A percentile compares a stretch with the other conserved stretches of the same genome.
Conservation (phyloP, 2,329 filamentous ascomycete species). For the Colletotrichum falcatum region DNA sequence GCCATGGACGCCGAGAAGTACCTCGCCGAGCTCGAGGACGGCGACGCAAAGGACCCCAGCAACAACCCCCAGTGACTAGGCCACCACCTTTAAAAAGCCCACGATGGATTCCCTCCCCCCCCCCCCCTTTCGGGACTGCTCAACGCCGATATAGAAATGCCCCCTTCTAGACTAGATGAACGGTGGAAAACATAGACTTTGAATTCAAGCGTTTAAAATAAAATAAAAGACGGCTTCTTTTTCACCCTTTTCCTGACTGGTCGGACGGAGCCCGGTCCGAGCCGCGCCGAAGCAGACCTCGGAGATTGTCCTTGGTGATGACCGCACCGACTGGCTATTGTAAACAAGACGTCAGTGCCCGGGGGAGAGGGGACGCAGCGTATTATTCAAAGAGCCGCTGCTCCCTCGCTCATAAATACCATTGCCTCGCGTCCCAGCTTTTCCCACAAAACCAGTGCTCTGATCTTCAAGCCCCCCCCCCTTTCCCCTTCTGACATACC, state of each 20-base stretch:
- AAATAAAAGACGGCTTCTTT: background rate
- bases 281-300: conserved; percentile 13
- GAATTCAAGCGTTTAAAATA: conserved; percentile 16
- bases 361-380: background rate
- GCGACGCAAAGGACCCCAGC: conserved; percentile 32
- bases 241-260: too few relatives aligned
- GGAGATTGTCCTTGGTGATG: too few relatives aligned
- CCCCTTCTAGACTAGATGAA: conserved; percentile 13
- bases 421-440: background rate
- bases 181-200: conserved; percentile 33
- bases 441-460: background rate
- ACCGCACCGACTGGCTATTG: too few relatives aligned
- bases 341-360: background rate
- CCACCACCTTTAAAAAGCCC: conserved; percentile 38
- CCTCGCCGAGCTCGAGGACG: conserved; percentile 79
- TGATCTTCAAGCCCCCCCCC: background rate
- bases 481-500: background rate
- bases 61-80: conserved; percentile 40
- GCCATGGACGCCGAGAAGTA: conserved; percentile 96
- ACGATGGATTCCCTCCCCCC: background rate
- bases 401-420: background rate
- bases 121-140: background rate
- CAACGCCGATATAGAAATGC: conserved; percentile 15
- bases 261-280: conserved; percentile 11
- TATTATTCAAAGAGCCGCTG: conserved; percentile 18